Conservation (phyloP, 2,329 filamentous ascomycete genomes). For the Rhynchosporium agropyri region DNA sequence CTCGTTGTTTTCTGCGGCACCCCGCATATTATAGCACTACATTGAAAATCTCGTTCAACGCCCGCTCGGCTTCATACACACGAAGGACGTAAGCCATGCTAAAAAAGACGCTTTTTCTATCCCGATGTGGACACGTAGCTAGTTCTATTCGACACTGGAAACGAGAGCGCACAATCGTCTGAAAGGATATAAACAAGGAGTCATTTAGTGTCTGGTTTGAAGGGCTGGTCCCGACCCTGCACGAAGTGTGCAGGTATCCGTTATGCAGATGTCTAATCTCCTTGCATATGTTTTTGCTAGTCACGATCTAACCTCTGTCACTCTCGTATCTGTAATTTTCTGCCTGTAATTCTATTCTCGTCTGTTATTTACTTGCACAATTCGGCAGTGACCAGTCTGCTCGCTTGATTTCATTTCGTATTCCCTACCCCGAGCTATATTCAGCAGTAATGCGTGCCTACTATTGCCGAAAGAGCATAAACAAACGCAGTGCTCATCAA, state of each 20-base stretch:
- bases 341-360: neutral
- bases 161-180: neutral
- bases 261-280: neutral
- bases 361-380: neutral
- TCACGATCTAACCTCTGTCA: neutral
- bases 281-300: neutral
- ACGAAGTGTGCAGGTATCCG: neutral
- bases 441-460: neutral
- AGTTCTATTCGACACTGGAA: neutral
- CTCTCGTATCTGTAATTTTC: neutral
- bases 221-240: neutral
- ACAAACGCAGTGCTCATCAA: neutral
- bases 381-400: neutral
- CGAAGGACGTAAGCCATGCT: slow-evolving; percentile 8
- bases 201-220: neutral
- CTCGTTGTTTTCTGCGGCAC: neutral
- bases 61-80: slow-evolving; percentile 1
- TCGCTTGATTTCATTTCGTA: too few relatives aligned
- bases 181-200: neutral
- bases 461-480: neutral
- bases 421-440: neutral
- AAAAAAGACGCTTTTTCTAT: neutral
- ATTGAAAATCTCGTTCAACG: slow-evolving; percentile 1
- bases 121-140: neutral
- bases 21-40: neutral